Base-by-base conservation (phyloP, 768 basidiomycete species). In the Trametes villosa region DNA sequence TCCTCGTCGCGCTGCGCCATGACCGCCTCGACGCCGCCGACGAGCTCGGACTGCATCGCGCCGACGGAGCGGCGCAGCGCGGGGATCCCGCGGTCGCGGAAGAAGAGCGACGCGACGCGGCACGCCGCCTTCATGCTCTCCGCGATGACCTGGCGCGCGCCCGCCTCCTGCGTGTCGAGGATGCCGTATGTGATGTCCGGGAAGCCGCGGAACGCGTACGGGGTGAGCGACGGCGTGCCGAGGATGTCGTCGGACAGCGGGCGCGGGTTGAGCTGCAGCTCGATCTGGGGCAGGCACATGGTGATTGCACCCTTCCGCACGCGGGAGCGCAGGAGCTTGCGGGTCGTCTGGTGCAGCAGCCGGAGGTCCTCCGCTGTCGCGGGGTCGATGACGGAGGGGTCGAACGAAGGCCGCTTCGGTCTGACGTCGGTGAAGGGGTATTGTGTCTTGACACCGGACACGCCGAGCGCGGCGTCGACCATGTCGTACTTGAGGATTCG, bases 71-170 rank as follows among this genome's bases (percentile, higher is more conserved):
- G 84, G 49, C 89, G 89, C 7, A 92, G 69, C 42, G 86, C 78
- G 3, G 89, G 87, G 31, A 96, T 60, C 4, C 76, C 76, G 17
- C 77, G 79, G 11, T 90, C 87, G 20, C 70, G 62, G 57, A 83
- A 84, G 76, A 92, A 94, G 40, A 76, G 78, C 27, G 94, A 96
- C 1, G 90, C 88, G 0, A 87, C 78, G 2, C 88, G 85, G 48
- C 86, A 87, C 0, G 92, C 94, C 18, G 88, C 68, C 68, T 94
- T 90, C 88, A 95, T 95, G 67, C 81, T 78, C 72, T 97, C 94
- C 0, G 87, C 78, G 12, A 99, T 86, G 53, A 93, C 67, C 47
- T 71, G 66, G 41, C 83, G 81, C 18, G 89, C 64, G 26, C 86
- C 85, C 1, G 41, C 34, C 18, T 77, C 77, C 3, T 53, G 3